These are phyloP conservation scores for Phanerochaete sordida DNA, from an alignment of 768 basidiomycete genomes.

Conservation along the genomic window DNA sequence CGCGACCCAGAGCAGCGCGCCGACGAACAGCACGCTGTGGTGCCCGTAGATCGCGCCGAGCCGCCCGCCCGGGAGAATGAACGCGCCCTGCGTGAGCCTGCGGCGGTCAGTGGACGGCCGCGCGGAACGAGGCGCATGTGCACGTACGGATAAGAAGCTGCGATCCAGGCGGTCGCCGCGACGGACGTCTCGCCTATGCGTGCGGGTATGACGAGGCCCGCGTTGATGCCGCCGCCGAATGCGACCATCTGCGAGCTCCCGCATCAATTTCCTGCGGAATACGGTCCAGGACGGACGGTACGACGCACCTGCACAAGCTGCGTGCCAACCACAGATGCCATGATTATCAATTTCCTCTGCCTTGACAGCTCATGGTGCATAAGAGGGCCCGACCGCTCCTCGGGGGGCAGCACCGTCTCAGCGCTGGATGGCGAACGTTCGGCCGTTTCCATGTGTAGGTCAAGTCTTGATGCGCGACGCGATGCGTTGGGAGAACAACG, in stretches of 20 bases:
- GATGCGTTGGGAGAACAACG: too few species aligned
- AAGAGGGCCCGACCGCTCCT: neutral
- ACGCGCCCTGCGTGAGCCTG: slow-evolving; percentile 8
- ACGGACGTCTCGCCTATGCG: neutral
- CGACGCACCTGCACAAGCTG: neutral
- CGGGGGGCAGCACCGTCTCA: neutral
- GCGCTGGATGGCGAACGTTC: neutral
- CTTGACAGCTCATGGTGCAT: neutral
- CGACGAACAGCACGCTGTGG: slow-evolving; percentile 6
- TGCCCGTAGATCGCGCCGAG: slow-evolving; percentile 10
- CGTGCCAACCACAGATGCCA: neutral
- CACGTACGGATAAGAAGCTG: neutral
- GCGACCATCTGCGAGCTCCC: neutral
- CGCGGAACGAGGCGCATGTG: too few species aligned
- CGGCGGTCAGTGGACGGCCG: too few species aligned
- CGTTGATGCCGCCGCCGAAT: neutral
- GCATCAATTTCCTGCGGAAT: too few species aligned
- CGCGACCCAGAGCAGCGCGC: slow-evolving; percentile 6
- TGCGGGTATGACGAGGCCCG: neutral
- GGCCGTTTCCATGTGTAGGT: neutral
- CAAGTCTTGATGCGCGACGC: neutral
- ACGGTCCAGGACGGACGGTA: too few species aligned
- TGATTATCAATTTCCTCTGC: neutral
- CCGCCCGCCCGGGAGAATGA: slow-evolving; percentile 8
- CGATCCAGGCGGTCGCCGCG: neutral